phyloP scores from a whole-genome alignment of 75 land plant species.

The Pinus albicaulis region DNA sequence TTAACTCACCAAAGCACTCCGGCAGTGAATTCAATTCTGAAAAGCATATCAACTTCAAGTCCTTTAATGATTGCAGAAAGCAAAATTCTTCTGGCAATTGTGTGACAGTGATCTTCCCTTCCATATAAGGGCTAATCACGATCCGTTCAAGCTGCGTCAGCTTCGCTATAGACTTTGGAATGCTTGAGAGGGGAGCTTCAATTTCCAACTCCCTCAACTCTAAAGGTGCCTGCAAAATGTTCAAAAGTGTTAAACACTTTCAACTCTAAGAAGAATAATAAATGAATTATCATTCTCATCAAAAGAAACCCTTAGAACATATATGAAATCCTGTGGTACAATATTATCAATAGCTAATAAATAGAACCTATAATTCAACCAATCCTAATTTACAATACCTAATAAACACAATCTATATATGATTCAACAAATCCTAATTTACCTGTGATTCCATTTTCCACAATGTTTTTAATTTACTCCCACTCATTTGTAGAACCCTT shows the following conservation, averaged over 20 bases:
- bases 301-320: too few relatives aligned
- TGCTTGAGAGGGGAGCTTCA: background rate
- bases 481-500: background rate
- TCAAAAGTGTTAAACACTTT: too few relatives aligned
- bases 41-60: accelerated
- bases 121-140: background rate
- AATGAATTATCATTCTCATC: too few relatives aligned
- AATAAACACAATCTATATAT: background rate
- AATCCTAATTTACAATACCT: too few relatives aligned
- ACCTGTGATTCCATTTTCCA: background rate
- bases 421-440: background rate
- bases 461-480: background rate
- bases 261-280: too few relatives aligned
- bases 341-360: too few relatives aligned
- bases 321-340: too few relatives aligned
- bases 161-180: background rate
- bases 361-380: background rate
- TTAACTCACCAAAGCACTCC: too few relatives aligned
- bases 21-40: too few relatives aligned
- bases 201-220: background rate
- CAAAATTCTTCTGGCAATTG: too few relatives aligned
- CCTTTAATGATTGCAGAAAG: too few relatives aligned
- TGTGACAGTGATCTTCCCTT: background rate
- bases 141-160: background rate
- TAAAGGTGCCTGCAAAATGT: background rate